Evolutionary conservation across 306 rosid species (phyloP), one percentile per base, ranked within the genome.

Genomic region (apple (Malus domestica)): DNA sequence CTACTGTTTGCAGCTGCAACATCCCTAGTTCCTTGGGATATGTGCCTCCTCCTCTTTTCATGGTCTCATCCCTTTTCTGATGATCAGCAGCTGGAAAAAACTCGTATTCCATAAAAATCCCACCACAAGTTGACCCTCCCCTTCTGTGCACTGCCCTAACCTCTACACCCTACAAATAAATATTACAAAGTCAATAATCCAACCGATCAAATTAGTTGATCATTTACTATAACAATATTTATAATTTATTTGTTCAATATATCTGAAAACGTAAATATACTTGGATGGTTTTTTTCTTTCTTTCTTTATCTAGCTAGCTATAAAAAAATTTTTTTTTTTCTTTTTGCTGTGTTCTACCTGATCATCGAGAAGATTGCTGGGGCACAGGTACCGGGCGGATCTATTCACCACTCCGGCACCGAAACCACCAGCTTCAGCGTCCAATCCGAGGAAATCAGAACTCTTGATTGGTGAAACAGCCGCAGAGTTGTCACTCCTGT

Each of bases 81-180:
- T 65, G 67, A 29, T 65, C 86, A 2, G 87, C 88, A 2, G 86
- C 89, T 3, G 91, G 96, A 69, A 95, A 92, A 72, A 95, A 95
- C 19, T 90, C 93, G 68, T 95, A 95, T 68, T 95, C 99, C 96
- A 85, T 90, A 49, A 94, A 76, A 74, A 83, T 73, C 27, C 78
- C 74, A 4, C 66, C 71, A 16, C 87, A 86, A 73, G 51, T 74
- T 67, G 2, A 67, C 77, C 63, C 80, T 59, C 84, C 93, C 72
- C 71, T 88, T 82, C 97, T 84, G 75, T 92, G 99, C 70, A 92
- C 86, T 3, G 97, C 92, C 80, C 86, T 81, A 67, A 91, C 79
- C 80, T 88, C 97, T 38, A 81, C 93, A 75, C 74, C 63, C 98
- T 88, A 46, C 67, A 82, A 67, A 16, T 66, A 23, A 51, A 32